A percentile compares a stretch with the other conserved stretches of the same genome.
Conservation (phyloP, 805 yeast genomes). For the Starmerella khaoyaiensis region DNA sequence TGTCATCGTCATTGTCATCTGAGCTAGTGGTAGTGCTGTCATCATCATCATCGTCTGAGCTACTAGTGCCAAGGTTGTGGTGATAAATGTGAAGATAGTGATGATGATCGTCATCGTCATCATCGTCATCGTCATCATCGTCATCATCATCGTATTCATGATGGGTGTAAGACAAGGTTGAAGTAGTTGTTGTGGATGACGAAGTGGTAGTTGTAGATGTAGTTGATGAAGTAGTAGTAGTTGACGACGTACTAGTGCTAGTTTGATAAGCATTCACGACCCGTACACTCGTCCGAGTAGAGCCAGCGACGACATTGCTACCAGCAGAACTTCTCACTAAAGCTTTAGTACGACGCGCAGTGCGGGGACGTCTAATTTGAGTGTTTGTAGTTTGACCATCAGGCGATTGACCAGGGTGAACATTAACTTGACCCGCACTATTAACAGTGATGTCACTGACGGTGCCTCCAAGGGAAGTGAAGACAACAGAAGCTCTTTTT, state of each 20-base stretch:
- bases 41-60: slow-evolving; percentile 1
- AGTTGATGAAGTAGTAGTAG: neutral
- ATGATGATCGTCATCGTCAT: neutral
- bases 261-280: neutral
- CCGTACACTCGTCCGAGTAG: too few relatives aligned
- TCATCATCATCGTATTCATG: neutral
- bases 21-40: neutral
- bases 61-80: slow-evolving; percentile 1
- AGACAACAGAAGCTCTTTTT: too few relatives aligned
- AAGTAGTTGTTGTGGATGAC: neutral
- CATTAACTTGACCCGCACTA: too few relatives aligned
- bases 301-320: too few relatives aligned
- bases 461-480: too few relatives aligned
- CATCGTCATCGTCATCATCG: neutral
- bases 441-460: too few relatives aligned
- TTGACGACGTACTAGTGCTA: neutral
- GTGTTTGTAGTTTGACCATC: too few relatives aligned
- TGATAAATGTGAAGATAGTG: neutral
- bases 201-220: neutral
- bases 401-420: too few relatives aligned
- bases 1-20: neutral
- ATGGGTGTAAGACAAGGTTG: neutral
- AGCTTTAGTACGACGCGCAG: too few relatives aligned
- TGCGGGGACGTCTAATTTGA: too few relatives aligned
- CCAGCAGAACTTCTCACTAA: too few relatives aligned